Evolutionary conservation across 2,329 filamentous ascomycete species (phyloP).

Genomic region (Microsporum ferrugineum): DNA sequence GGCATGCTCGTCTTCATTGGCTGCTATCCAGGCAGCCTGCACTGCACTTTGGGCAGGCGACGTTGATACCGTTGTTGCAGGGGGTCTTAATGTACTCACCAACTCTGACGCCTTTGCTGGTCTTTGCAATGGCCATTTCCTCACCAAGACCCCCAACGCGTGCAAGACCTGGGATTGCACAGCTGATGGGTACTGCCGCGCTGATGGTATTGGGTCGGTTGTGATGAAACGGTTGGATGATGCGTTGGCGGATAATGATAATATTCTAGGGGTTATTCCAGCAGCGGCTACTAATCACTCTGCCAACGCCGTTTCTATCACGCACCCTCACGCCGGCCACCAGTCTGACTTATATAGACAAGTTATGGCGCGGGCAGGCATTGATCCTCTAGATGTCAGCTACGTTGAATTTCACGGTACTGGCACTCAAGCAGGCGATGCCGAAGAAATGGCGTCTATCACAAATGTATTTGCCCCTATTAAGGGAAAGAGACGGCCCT

Average conservation of each 20-base stretch:
- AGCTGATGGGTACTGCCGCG: conserved; percentile 35
- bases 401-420: background rate
- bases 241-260: conserved; percentile 32
- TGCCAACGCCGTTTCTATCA: conserved; percentile 22
- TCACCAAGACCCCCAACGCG: conserved; percentile 20
- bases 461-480: conserved; percentile 46
- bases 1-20: conserved; percentile 12
- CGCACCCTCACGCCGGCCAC: conserved; percentile 11
- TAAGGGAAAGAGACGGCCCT: background rate
- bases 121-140: conserved; percentile 24
- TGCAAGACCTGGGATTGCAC: conserved; percentile 24
- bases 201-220: conserved; percentile 32
- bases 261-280: conserved; percentile 33
- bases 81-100: conserved; percentile 17
- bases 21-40: conserved; percentile 13
- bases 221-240: conserved; percentile 31
- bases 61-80: conserved; percentile 18
- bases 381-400: conserved; percentile 26
- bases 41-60: conserved; percentile 12
- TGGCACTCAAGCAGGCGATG: conserved; percentile 48
- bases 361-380: conserved; percentile 47
- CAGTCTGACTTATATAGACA: conserved; percentile 30
- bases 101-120: conserved; percentile 14
- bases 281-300: conserved; percentile 31
- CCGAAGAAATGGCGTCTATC: conserved; percentile 62